phyloP scores from a whole-genome alignment of 345 rosid species.

The Syzygium aqueum region DNA sequence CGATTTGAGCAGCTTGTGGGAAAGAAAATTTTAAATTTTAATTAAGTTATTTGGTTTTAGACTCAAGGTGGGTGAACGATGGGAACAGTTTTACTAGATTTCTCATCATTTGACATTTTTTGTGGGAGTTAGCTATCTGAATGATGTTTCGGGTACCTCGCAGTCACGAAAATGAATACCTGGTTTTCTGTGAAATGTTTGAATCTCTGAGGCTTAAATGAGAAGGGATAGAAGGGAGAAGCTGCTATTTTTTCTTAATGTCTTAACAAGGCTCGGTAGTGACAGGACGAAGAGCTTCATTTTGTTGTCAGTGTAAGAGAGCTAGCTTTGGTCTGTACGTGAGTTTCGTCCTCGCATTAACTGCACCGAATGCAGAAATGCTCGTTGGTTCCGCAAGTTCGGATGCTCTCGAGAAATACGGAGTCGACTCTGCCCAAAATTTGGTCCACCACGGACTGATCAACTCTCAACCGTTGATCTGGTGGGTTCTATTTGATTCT shows the following conservation, averaged over 20 bases:
- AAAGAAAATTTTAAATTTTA: no score
- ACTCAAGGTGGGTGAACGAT: neutral
- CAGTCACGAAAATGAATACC: neutral
- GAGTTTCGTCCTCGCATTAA: neutral
- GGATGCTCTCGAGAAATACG: neutral
- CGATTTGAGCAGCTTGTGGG: no score
- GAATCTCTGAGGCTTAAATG: neutral
- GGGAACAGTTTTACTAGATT: no score
- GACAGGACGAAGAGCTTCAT: neutral
- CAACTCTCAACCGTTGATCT: neutral
- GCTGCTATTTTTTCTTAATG: neutral
- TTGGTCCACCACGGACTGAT: fast-evolving
- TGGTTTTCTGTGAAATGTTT: neutral
- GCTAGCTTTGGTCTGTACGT: neutral
- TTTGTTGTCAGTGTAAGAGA: neutral
- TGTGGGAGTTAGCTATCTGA: neutral
- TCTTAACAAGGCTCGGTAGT: neutral
- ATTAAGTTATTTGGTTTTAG: neutral
- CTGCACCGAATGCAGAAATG: neutral
- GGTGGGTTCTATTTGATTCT: fast-evolving
- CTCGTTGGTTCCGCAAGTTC: neutral
- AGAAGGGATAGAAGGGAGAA: neutral
- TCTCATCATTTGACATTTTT: neutral
- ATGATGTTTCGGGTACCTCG: neutral
- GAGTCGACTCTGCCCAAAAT: neutral